phyloP scores from a whole-genome alignment of 192 early-diverging fungal genomes.

The Backusella psychrophila region DNA sequence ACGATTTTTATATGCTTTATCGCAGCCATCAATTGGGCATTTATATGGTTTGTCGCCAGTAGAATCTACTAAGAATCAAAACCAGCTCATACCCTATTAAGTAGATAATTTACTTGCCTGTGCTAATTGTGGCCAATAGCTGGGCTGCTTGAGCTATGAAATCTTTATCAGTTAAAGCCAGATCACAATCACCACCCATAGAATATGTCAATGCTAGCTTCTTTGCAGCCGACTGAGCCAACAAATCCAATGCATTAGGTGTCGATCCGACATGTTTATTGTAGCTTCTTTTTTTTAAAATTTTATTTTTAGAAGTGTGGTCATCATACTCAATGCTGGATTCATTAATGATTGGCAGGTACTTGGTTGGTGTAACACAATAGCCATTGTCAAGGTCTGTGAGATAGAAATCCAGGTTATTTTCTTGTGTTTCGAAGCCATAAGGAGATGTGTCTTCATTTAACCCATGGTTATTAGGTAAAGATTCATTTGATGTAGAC shows the following conservation, averaged over 20 bases:
- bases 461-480: neutral
- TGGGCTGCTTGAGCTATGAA: constrained; percentile 37
- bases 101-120: neutral
- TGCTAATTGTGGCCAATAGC: constrained; percentile 29
- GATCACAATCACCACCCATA: constrained; percentile 4
- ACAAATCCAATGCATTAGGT: constrained; percentile 17
- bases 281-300: constrained; percentile 14
- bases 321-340: neutral
- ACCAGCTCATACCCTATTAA: neutral
- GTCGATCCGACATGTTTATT: neutral
- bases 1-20: constrained; percentile 98
- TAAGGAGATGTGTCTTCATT: neutral
- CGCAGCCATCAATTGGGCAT: constrained; percentile 82
- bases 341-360: neutral
- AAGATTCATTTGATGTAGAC: neutral
- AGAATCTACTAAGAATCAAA: constrained; percentile 2
- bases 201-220: constrained; percentile 26
- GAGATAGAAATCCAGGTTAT: constrained; percentile 22
- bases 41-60: constrained; percentile 80
- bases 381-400: constrained; percentile 9
- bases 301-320: neutral
- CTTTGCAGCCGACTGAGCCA: constrained; percentile 22
- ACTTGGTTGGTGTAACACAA: neutral
- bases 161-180: constrained; percentile 33
- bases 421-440: constrained; percentile 21